Base-by-base conservation (phyloP, 208 protist species). In the Leishmania amazonensis region DNA sequence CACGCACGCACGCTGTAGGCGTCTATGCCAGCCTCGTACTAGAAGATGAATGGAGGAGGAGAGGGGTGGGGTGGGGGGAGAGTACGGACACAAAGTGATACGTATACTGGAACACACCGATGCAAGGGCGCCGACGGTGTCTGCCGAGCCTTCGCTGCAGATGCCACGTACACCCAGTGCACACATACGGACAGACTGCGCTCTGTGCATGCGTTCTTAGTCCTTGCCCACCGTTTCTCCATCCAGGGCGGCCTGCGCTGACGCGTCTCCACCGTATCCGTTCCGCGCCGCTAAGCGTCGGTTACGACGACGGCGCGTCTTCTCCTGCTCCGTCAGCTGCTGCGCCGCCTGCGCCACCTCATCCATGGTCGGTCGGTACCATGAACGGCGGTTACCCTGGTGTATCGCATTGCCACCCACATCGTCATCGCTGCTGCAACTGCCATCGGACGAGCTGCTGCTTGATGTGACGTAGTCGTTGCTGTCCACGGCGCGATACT, bases 401-500 rank as follows among this genome's bases (percentile, higher is more conserved):
- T 81, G 45, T 35, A 42, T 40, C 31, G 13, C 58, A 24, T n/a
- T 28, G 42, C 0, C 38, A 9, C 17, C 17, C 9, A 60, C 42
- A 15, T 65, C 53, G 24, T 75, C 57, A 38, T 47, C 40, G 17
- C 74, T 74, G 53, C 42, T 76, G 67, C 49, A 54, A 51, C 79
- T 81, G 13, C 71, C 76, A 65, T 78, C 57, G 7, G 79, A 73
- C 3, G 78, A 83, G 58, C 13, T 64, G 42, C 77, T 83, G 45
- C 68, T 74, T 0, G 24, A 38, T 35, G 68, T 74, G 68, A 67
- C 79, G 72, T 74, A 84, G 65, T 54, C 81, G 71, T 68, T 60
- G n/a, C 72, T 38, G 67, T 89, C 57, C 1, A 62, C 42, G 6
- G 76, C 68, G 21, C 75, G 67, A 65, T 89, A 87, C 72, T 89